Evolutionary conservation across 331 rosid genomes (phyloP).

Genomic region (Prunus yedoensis): DNA sequence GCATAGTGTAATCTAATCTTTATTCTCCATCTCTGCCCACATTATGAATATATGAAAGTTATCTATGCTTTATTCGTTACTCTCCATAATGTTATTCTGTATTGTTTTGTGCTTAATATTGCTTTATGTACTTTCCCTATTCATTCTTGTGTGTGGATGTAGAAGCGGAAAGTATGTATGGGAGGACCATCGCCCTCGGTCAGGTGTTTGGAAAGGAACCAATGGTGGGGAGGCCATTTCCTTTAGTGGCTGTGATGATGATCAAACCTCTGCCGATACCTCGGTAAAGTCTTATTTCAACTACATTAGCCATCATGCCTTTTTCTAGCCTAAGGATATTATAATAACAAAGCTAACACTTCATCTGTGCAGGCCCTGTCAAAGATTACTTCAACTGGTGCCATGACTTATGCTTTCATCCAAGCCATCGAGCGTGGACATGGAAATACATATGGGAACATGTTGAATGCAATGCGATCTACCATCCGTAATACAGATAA

Average conservation of each 20-base stretch:
- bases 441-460: slow-evolving; percentile 37
- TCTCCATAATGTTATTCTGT: too few relatives aligned
- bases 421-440: slow-evolving; percentile 44
- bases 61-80: too few relatives aligned
- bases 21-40: too few relatives aligned
- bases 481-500: slow-evolving; percentile 27
- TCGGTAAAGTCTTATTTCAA: slow-evolving; percentile 27
- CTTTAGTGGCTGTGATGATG: slow-evolving; percentile 54
- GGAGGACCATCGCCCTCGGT: slow-evolving; percentile 56
- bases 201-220: slow-evolving; percentile 61
- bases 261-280: slow-evolving; percentile 54
- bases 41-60: too few relatives aligned
- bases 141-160: not conserved
- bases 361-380: slow-evolving; percentile 37
- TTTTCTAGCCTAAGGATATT: not conserved
- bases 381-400: slow-evolving; percentile 40
- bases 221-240: slow-evolving; percentile 53
- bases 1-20: not conserved
- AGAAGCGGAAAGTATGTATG: slow-evolving; percentile 34
- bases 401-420: slow-evolving; percentile 52
- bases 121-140: not conserved
- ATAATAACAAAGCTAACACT: slow-evolving; percentile 1
- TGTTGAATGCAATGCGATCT: slow-evolving; percentile 41
- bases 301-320: not conserved
- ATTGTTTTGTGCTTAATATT: not conserved